Conservation (phyloP, 2,329 filamentous ascomycete genomes). For the Penicillium sp. region DNA sequence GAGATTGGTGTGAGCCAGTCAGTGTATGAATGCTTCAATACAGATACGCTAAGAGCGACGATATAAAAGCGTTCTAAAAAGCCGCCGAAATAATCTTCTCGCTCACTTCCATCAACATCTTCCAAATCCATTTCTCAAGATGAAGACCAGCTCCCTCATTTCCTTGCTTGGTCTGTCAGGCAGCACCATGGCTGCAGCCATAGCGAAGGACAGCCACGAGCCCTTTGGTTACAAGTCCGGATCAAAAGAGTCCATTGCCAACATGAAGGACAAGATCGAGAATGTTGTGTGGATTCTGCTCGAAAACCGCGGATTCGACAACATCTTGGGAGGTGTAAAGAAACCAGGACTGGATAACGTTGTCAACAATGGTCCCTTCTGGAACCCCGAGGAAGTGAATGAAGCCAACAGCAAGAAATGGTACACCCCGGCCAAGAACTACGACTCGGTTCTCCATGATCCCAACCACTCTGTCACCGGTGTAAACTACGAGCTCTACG, state of each 20-base stretch:
- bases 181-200: conserved; percentile 17
- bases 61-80: conserved; percentile 12
- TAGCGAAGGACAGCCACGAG: conserved; percentile 3
- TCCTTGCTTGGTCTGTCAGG: conserved; percentile 20
- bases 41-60: neutral
- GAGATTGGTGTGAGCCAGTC: too few relatives aligned
- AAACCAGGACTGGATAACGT: conserved; percentile 39
- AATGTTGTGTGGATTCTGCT: conserved; percentile 36
- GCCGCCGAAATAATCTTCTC: conserved; percentile 14
- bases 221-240: conserved; percentile 28
- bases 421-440: conserved; percentile 35
- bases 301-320: conserved; percentile 39
- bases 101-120: conserved; percentile 2
- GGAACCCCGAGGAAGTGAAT: conserved; percentile 36
- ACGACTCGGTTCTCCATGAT: conserved; percentile 40
- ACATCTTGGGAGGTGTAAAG: conserved; percentile 41
- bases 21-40: too few relatives aligned
- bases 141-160: conserved; percentile 24
- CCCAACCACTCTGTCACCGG: conserved; percentile 41
- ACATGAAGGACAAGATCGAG: conserved; percentile 35
- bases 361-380: conserved; percentile 40
- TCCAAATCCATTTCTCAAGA: conserved; percentile 4
- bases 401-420: conserved; percentile 23
- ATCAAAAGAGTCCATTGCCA: conserved; percentile 31
- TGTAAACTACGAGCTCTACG: conserved; percentile 43